Evolutionary conservation across 2,329 filamentous ascomycete species (phyloP), one percentile per base, ranked within the genome.

Genomic region (Epichloe scottii): DNA sequence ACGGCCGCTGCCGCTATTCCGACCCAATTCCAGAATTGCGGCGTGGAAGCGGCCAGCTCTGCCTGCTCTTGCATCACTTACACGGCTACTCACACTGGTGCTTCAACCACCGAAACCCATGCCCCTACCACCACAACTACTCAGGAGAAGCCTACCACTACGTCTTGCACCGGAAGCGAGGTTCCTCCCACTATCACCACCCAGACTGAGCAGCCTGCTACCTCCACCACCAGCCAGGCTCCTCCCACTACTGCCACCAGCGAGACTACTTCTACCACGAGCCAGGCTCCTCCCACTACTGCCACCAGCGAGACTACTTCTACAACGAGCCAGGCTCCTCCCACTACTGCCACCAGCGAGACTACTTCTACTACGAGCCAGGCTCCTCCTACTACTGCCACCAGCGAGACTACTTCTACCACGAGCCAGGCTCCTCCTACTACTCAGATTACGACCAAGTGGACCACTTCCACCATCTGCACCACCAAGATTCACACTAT

Each of bases 51-150:
- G 26, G 57, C 62, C 49, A 58, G 55, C 55, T 69, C 67, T 41
- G 66, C 64, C 43, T 69, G 67, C 61, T 68, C 66, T 5, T 69
- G 66, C 59, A 59, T 68, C 57, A 61, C 62, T 51, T 67, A 68
- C 57, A 63, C 63, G 42, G 57, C 62, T 42, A 66, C 63, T 19
- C 61, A 63, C 53, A 56, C 50, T 38, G 53, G 50, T 38, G 12
- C 15, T 37, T 37, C 43, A 33, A 51, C 46, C 17, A 12, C 15
- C 14, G 19, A 2, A 4, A 26, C 30, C 19, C 19, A 41, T 4
- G 17, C 8, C 2, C 26, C 43, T 19, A 34, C 45, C 26, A 44
- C 42, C 12, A 30, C 21, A 21, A 21, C 21, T 21, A 21, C 21
- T 21, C 3, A 21, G 21, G 21, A 21, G 21, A 21, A 21, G 21